Base-by-base conservation (phyloP, 2,329 filamentous ascomycete species). In the Ceratocystis harringtonii region DNA sequence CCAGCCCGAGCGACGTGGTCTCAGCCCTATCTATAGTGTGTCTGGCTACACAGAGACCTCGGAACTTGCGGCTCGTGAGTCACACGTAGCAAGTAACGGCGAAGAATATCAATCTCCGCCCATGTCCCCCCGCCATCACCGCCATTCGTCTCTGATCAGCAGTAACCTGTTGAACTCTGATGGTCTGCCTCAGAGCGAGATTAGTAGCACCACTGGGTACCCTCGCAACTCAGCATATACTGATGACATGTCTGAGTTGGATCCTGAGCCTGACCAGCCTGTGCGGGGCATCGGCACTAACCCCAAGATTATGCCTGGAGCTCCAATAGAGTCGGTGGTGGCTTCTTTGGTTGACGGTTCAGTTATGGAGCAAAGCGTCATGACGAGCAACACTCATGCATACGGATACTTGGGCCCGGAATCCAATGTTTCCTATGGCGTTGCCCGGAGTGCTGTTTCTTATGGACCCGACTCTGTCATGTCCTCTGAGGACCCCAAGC, bases 21-120 rank as follows among this genome's bases (percentile, higher is more conserved):
- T 95, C 61, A 96, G 92, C 72, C 92, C 92, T 0, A 92, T 95
- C 67, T 92, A 94, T 70, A 96, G 92, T 71, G 89, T 96, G 17
- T 92, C 90, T 10, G 94, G 92, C 68, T 92, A 91, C 71, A 87
- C 84, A 3, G 85, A 91, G 70, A 84, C 64, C 57, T 67, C 65
- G 6, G 65, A 67, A 62, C 79, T 80, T 43, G 75, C 76, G 36
- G 82, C 81, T 70, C 82, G 82, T 61, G 80, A 86, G 67, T 83
- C 84, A 1, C 76, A 79, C 66, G 76, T 81, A 41, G 80, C 80
- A 57, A 79, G 78, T 15, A 74, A 73, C 17, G 74, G 75, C 2
- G 77, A 76, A 22, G 83, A 81, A 41, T 61, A 66, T 8, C 85
- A 86, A 1, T 88, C 87, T 0, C 78, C 83, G 1, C 82, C 80